phyloP scores from a whole-genome alignment of 352 stramenopile genomes.

The Globisporangium alternatum region DNA sequence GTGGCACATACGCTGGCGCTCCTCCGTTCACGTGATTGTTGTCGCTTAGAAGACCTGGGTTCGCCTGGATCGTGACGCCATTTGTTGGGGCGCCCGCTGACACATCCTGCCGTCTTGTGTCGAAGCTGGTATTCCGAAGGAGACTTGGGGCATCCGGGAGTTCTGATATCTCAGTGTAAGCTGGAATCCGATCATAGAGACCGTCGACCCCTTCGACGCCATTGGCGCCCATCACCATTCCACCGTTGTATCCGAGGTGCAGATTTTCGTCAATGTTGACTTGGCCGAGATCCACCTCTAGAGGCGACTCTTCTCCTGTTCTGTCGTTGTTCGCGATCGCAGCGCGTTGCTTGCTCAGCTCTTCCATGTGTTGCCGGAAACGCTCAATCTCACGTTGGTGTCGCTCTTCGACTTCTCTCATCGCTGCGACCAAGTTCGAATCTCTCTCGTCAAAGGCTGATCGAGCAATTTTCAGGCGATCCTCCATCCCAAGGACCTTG shows the following conservation, averaged over 20 bases:
- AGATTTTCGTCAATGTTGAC: slow-evolving; percentile 17
- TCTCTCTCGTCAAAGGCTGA: slow-evolving; percentile 67
- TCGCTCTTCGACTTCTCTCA: slow-evolving; percentile 78
- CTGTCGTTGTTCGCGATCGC: slow-evolving; percentile 36
- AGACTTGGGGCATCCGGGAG: slow-evolving; percentile 1
- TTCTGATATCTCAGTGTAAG: not conserved
- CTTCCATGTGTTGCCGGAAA: slow-evolving; percentile 80
- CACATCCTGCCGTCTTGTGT: slow-evolving; percentile 7
- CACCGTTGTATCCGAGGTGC: slow-evolving; percentile 6
- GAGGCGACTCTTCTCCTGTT: slow-evolving; percentile 26
- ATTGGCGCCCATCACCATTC: not conserved
- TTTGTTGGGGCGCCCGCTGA: not conserved
- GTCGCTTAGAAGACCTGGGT: not conserved
- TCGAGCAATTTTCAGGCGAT: slow-evolving; percentile 55
- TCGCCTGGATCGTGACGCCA: not conserved
- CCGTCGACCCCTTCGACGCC: not conserved
- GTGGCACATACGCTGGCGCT: not conserved
- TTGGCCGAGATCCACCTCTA: slow-evolving; percentile 14
- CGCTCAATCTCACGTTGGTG: slow-evolving; percentile 82
- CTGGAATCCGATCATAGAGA: slow-evolving; percentile 1
- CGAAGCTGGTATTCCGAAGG: slow-evolving; percentile 12
- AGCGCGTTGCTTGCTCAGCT: slow-evolving; percentile 76
- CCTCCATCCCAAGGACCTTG: slow-evolving; percentile 63
- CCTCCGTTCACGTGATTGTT: not conserved
- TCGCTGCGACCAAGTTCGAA: slow-evolving; percentile 65